Percentiles rank a stretch among this genome's conserved stretches.
Evolutionary conservation across 2,329 filamentous ascomycete species (phyloP).

Genomic region (Aspergillus eucalypticola): DNA sequence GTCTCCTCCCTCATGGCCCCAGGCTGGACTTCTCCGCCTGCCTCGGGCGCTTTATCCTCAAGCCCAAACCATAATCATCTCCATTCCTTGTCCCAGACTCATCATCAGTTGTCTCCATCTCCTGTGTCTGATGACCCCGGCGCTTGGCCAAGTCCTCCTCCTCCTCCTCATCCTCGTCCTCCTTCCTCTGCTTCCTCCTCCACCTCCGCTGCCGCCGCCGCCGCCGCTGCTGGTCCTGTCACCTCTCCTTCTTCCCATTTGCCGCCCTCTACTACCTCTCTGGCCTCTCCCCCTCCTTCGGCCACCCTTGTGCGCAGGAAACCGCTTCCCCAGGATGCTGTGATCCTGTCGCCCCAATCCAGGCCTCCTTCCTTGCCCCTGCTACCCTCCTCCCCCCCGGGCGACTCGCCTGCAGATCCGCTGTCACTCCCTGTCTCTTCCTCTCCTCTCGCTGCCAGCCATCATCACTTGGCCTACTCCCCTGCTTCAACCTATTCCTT

Average conservation of each 20-base stretch:
- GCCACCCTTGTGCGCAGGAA: slow-evolving; percentile 54
- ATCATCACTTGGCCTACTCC: slow-evolving; percentile 14
- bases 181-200: slow-evolving; percentile 13
- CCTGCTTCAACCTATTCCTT: slow-evolving; percentile 26
- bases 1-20: slow-evolving; percentile 19
- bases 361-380: slow-evolving; percentile 24
- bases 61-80: slow-evolving; percentile 1
- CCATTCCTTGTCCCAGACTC: neutral
- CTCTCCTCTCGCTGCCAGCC: slow-evolving; percentile 5
- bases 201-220: neutral
- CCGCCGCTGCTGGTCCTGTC: neutral
- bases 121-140: slow-evolving; percentile 17
- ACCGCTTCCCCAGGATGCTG: slow-evolving; percentile 54
- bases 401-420: slow-evolving; percentile 24
- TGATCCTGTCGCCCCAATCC: slow-evolving; percentile 26
- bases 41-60: slow-evolving; percentile 18
- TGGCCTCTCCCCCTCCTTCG: slow-evolving; percentile 35
- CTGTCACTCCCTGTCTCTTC: slow-evolving; percentile 13
- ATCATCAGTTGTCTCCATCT: slow-evolving; percentile 14
- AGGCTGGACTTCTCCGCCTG: slow-evolving; percentile 24
- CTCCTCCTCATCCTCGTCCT: slow-evolving; percentile 11
- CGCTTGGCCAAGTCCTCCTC: slow-evolving; percentile 18
- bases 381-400: slow-evolving; percentile 24
- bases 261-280: slow-evolving; percentile 9
- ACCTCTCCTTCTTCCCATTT: slow-evolving; percentile 16